phyloP scores from a whole-genome alignment of 2,329 filamentous ascomycete genomes.

The Microsporum ferrugineum region DNA sequence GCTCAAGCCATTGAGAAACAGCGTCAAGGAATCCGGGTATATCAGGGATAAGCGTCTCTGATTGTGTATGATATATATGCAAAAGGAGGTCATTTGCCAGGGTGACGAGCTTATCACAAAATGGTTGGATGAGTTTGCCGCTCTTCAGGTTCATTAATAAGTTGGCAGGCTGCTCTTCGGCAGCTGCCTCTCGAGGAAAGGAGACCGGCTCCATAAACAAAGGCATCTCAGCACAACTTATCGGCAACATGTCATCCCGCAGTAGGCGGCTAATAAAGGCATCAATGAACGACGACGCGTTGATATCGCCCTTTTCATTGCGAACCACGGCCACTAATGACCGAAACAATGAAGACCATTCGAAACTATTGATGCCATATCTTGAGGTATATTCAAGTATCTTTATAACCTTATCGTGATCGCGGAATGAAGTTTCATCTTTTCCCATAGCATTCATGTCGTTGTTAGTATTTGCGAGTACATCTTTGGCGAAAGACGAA shows the following conservation, averaged over 20 bases:
- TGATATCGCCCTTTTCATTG: conserved; percentile 55
- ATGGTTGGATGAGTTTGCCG: not conserved
- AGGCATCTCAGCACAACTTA: not conserved
- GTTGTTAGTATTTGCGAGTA: conserved; percentile 25
- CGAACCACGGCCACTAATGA: conserved; percentile 46
- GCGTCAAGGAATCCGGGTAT: conserved; percentile 43
- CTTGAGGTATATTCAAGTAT: conserved; percentile 51
- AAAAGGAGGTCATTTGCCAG: conserved; percentile 41
- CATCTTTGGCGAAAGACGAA: conserved; percentile 24
- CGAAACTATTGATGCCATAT: conserved; percentile 20
- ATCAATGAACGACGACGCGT: conserved; percentile 57
- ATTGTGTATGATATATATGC: conserved; percentile 42
- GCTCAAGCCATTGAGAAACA: conserved; percentile 42
- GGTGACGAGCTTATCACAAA: conserved; percentile 5
- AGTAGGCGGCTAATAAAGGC: conserved; percentile 51
- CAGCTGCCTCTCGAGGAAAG: conserved; percentile 4
- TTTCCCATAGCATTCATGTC: conserved; percentile 25
- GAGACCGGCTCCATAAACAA: conserved; percentile 3
- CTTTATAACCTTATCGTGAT: conserved; percentile 58
- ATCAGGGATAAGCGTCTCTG: conserved; percentile 29
- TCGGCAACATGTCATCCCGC: conserved; percentile 12
- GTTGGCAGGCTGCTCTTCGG: not conserved
- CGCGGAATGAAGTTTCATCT: conserved; percentile 46
- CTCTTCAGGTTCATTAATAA: not conserved
- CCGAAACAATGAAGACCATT: conserved; percentile 45